These are phyloP conservation scores for Suhomyces xylopsoci DNA, from an alignment of 805 yeast genomes.

Conservation along the genomic window DNA sequence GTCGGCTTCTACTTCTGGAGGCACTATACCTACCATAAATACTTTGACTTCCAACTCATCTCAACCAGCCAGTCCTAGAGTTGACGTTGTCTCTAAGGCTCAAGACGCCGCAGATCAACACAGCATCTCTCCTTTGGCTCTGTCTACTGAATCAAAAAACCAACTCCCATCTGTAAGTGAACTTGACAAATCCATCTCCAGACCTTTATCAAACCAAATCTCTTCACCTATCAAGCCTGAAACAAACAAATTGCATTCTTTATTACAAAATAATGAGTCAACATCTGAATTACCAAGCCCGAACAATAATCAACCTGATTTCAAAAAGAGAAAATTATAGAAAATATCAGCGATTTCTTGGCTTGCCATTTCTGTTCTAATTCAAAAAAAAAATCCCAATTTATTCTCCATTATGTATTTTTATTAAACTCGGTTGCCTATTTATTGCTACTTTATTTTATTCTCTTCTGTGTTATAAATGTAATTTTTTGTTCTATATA, in stretches of 20 bases:
- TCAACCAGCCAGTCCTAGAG: neutral
- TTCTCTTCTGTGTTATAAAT: neutral
- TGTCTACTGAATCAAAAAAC: conserved; percentile 9
- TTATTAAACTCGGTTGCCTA: neutral
- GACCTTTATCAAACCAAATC: conserved; percentile 8
- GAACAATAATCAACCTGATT: conserved; percentile 4
- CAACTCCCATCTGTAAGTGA: conserved; percentile 38
- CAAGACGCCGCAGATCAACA: neutral
- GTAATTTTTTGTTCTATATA: neutral
- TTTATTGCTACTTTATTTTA: neutral
- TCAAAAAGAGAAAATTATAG: conserved; percentile 9
- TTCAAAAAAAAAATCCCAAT: neutral
- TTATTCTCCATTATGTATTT: neutral
- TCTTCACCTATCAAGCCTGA: conserved; percentile 1
- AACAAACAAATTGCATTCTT: conserved; percentile 1
- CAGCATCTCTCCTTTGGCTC: neutral
- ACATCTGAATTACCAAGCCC: neutral
- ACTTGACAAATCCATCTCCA: conserved; percentile 27
- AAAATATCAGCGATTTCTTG: neutral
- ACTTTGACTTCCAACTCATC: neutral
- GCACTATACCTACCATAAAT: conserved; percentile 1
- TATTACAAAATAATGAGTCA: neutral
- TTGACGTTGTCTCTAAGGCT: neutral
- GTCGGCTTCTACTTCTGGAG: neutral
- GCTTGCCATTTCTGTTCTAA: neutral